Base-by-base conservation (phyloP, 1,139 yeast species). In the Pichia sp. region DNA sequence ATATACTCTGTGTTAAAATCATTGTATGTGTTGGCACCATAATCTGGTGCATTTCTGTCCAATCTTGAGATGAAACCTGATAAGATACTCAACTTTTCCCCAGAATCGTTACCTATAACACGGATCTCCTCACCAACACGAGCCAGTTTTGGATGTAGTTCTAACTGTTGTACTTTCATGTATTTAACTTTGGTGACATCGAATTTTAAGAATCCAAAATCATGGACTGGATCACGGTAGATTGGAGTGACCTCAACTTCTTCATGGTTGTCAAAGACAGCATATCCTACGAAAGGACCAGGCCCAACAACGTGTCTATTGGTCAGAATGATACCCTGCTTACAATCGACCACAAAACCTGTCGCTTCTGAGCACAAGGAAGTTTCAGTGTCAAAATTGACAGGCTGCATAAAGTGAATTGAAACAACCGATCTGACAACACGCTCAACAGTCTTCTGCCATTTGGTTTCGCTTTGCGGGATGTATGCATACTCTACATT, bases 81-180 rank as follows among this genome's bases (percentile, higher is more conserved):
- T 61, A 91, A 74, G 65, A 92, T 92, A 49, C 95, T 86, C 54
- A 92, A 75, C 70, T 91, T 91, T 69, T 92, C 97, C 66, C 97
- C 97, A 6, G 96, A 96, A 73, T 92, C 97, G 70, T 92, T 92
- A 75, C 97, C 97, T 48, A 91, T 92, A 40, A 92, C 97, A 67
- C 97, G 79, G 64, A 92, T 91, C 68, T 92, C 97, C 43, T 91
- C 84, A 41, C 97, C 97, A 24, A 92, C 90, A 64, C 80, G 79
- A 30, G 97, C 97, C 57, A 86, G 74, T 27, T 89, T 92, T 0
- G 98, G 98, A 58, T 79, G 78, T 57, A 92, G 74, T 49, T 80
- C 80, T 52, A 92, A 75, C 50, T 86, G 85, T 49, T 78, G 77
- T 6, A 91, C 78, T 53, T 79, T 72, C 84, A 90, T 84, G 67